These are phyloP conservation scores for Pseudogymnoascus sp. DNA, from an alignment of 2,329 filamentous ascomycete species.

Conservation along the genomic window DNA sequence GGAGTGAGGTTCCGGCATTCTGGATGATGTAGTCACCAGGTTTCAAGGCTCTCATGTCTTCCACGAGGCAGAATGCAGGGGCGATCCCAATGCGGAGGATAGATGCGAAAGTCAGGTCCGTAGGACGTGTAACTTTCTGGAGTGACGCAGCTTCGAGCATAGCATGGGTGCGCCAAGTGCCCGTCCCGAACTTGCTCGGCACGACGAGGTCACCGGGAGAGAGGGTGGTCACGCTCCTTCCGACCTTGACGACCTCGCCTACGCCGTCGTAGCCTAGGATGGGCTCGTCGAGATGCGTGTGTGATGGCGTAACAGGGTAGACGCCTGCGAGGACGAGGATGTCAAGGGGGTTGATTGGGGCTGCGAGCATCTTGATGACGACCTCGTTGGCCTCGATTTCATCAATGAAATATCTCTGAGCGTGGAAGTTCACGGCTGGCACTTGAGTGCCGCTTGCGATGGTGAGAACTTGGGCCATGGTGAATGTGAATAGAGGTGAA, in stretches of 20 bases:
- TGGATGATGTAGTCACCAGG: slow-evolving; percentile 23
- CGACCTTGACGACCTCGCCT: slow-evolving; percentile 20
- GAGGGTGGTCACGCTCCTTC: slow-evolving; percentile 16
- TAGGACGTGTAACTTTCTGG: slow-evolving; percentile 6
- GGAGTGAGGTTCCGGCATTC: slow-evolving; percentile 17
- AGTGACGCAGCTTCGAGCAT: slow-evolving; percentile 15
- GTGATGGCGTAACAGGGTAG: neutral
- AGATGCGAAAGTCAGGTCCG: slow-evolving; percentile 14
- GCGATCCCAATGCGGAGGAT: slow-evolving; percentile 17
- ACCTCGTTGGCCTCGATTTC: neutral
- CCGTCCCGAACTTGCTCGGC: slow-evolving; percentile 9
- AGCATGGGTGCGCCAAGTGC: slow-evolving; percentile 20
- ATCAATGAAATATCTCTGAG: neutral
- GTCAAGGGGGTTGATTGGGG: neutral
- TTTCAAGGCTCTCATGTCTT: slow-evolving; percentile 17
- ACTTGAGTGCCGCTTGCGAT: neutral
- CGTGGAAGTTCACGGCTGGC: neutral
- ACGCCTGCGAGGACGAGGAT: neutral
- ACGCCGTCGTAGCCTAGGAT: slow-evolving; percentile 18
- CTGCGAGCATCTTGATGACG: neutral
- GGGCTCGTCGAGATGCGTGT: neutral
- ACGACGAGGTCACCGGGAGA: slow-evolving; percentile 19
- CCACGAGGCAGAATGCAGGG: slow-evolving; percentile 21
- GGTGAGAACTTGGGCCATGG: neutral
- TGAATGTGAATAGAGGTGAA: neutral